Percentiles rank a stretch among this genome's conserved stretches.
phyloP scores from a whole-genome alignment of 1,284 basidiomycete species.

The Ceratobasidium sp. region DNA sequence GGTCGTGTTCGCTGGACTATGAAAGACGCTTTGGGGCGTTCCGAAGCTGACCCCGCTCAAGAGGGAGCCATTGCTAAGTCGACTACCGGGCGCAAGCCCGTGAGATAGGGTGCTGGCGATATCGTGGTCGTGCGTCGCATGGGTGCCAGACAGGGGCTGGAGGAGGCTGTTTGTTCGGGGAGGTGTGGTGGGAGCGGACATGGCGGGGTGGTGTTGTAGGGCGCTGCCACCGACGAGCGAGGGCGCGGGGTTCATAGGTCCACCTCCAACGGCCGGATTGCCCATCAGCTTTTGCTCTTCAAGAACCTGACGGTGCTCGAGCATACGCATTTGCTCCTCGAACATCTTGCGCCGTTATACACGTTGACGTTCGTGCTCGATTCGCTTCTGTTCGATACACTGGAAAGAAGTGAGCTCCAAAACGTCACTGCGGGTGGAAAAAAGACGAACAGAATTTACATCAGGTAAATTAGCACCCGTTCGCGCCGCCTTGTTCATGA shows the following conservation, averaged over 20 bases:
- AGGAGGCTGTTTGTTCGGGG: conserved; percentile 63
- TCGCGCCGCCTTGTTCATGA: conserved; percentile 71
- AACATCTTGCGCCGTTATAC: conserved; percentile 86
- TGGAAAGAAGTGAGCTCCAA: conserved; percentile 56
- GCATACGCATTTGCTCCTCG: conserved; percentile 91
- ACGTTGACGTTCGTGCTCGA: conserved; percentile 90
- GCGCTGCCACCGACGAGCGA: conserved; percentile 39
- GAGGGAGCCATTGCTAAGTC: conserved; percentile 41
- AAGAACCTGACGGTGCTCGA: conserved; percentile 90
- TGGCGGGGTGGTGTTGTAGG: conserved; percentile 73
- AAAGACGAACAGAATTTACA: conserved; percentile 75
- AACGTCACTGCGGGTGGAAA: conserved; percentile 53
- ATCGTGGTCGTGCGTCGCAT: conserved; percentile 23
- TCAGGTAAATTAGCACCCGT: conserved; percentile 85
- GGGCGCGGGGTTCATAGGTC: conserved; percentile 26
- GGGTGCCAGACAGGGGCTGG: background rate
- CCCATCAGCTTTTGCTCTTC: conserved; percentile 73
- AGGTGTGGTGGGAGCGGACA: conserved; percentile 84
- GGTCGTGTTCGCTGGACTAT: conserved; percentile 27
- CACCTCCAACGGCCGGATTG: conserved; percentile 50
- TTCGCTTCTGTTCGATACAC: conserved; percentile 89
- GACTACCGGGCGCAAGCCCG: conserved; percentile 39
- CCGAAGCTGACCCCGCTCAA: conserved; percentile 43
- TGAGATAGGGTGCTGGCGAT: conserved; percentile 24
- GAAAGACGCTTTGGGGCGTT: conserved; percentile 41